Conservation (phyloP, 176 grass and related monocot genomes). For the Tillandsia fasciculata region DNA sequence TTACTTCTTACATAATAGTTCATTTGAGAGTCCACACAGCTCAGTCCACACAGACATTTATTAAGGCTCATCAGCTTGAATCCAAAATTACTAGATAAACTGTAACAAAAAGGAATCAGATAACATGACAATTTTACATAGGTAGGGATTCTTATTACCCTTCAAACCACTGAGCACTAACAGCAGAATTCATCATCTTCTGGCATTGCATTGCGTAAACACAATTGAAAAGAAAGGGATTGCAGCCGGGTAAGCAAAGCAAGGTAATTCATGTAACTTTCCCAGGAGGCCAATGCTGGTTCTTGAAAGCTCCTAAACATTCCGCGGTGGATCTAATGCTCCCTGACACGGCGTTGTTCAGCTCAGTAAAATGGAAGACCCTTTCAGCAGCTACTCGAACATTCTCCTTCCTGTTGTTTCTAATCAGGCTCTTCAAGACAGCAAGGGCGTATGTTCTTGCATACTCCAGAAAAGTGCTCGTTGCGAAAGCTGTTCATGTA, state of each 20-base stretch:
- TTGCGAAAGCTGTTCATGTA: constrained; percentile 30
- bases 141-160: no score
- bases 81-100: no score
- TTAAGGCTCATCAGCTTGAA: no score
- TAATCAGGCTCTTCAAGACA: constrained; percentile 38
- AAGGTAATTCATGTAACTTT: constrained; percentile 8
- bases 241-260: no score
- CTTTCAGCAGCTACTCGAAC: constrained; percentile 27
- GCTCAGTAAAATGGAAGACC: constrained; percentile 32
- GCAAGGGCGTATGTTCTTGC: constrained; percentile 35
- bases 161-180: no score
- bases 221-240: not conserved
- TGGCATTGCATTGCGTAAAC: no score
- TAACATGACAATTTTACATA: no score
- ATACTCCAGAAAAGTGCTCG: constrained; percentile 36
- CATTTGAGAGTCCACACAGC: no score
- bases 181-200: no score
- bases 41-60: no score
- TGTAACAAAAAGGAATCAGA: no score
- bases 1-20: no score
- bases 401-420: constrained; percentile 55
- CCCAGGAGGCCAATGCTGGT: constrained; percentile 45
- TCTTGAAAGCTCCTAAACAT: constrained; percentile 59
- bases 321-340: constrained; percentile 47
- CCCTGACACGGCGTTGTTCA: constrained; percentile 41